Conservation (phyloP, 129 eudicot species). For the Sambucus nigra region DNA sequence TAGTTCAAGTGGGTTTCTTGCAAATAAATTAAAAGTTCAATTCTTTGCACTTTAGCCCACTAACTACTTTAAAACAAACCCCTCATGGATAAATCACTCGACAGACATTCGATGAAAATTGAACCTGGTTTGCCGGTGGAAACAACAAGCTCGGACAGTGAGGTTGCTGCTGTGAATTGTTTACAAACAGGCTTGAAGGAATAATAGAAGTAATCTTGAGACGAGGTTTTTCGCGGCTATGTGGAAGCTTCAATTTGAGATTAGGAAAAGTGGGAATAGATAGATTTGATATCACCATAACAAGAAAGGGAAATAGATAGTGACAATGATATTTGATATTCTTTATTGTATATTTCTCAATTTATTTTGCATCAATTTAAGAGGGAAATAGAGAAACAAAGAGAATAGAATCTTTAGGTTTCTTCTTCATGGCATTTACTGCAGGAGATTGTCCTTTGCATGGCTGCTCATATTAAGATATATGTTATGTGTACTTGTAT, state of each 20-base stretch:
- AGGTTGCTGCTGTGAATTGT: constrained; percentile 29
- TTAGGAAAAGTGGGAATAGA: constrained; percentile 23
- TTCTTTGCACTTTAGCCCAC: no score
- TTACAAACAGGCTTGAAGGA: no score
- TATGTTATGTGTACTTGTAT: not conserved
- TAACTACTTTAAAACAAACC: no score
- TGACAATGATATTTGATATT: constrained; percentile 10
- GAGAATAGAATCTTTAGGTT: constrained; percentile 50
- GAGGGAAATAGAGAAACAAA: no score
- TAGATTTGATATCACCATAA: constrained; percentile 26
- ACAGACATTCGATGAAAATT: no score
- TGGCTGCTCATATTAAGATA: constrained; percentile 1
- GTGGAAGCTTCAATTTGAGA: constrained; percentile 18
- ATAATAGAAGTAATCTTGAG: no score
- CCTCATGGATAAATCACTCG: no score
- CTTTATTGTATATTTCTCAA: not conserved
- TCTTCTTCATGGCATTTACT: constrained; percentile 44
- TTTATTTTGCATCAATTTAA: no score
- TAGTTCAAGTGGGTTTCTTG: no score
- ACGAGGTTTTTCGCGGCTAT: constrained; percentile 14
- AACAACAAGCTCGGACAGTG: constrained; percentile 25
- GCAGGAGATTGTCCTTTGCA: constrained; percentile 6
- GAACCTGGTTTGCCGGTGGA: constrained; percentile 65
- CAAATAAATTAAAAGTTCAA: no score
- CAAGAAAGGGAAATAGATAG: not conserved